Percentiles rank a stretch among this genome's conserved stretches.
phyloP scores from a whole-genome alignment of 2,329 filamentous ascomycete genomes.

The Fusarium camptoceras region DNA sequence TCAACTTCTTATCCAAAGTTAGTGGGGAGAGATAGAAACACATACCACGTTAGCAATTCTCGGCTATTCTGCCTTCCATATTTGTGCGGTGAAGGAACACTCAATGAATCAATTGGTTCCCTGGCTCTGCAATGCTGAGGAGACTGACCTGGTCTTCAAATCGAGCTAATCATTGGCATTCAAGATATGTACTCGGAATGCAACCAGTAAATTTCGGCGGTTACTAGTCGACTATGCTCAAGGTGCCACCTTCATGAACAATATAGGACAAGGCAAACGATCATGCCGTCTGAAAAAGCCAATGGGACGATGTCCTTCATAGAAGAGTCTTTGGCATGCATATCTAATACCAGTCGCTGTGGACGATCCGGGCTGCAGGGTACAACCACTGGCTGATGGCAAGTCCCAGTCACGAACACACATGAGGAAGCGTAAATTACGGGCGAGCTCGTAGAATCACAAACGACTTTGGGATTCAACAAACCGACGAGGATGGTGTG shows the following conservation, averaged over 20 bases:
- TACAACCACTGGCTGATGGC: conserved; percentile 23
- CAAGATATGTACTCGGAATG: neutral
- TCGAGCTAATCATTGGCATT: neutral
- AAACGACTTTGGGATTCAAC: neutral
- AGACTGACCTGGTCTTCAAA: neutral
- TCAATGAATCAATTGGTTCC: neutral
- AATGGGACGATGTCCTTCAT: neutral
- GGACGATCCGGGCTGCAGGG: conserved; percentile 31
- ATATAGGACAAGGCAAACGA: neutral
- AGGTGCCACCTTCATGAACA: conserved; percentile 10
- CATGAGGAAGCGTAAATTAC: neutral
- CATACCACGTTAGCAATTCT: neutral
- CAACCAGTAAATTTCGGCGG: neutral
- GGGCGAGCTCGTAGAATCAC: neutral
- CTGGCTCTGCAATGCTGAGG: neutral
- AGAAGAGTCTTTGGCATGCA: neutral
- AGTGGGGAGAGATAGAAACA: neutral
- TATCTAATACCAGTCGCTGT: conserved; percentile 14
- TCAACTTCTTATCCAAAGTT: conserved; percentile 9
- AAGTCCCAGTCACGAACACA: conserved; percentile 8
- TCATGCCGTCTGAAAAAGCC: conserved; percentile 9
- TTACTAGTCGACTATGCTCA: conserved; percentile 8
- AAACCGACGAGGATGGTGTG: neutral
- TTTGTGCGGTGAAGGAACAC: too few species aligned
- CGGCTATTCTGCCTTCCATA: neutral